These are phyloP conservation scores for Nemophila menziesii DNA, from an alignment of 257 asterid species.

Conservation along the genomic window DNA sequence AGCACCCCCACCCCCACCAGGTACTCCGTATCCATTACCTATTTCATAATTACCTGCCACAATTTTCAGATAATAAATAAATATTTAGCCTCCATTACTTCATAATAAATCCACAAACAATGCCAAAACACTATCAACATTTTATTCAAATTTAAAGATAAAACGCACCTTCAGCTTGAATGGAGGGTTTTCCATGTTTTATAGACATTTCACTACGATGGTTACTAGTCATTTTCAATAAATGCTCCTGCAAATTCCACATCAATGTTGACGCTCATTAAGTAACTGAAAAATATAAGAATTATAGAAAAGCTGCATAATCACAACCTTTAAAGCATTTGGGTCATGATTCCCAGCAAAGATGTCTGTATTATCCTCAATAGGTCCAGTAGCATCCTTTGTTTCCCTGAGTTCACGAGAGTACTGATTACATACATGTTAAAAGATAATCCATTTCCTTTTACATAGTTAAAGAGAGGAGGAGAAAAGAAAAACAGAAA, in stretches of 20 bases:
- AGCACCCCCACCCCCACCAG: constrained; percentile 95
- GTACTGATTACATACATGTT: too few relatives aligned
- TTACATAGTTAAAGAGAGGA: constrained; percentile 2
- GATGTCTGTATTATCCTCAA: constrained; percentile 45
- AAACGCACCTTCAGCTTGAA: constrained; percentile 52
- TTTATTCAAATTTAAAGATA: constrained; percentile 2
- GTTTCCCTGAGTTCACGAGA: constrained; percentile 45
- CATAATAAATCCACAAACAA: neutral
- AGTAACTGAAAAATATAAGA: constrained; percentile 1
- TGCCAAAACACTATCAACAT: neutral
- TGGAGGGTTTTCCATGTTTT: constrained; percentile 63
- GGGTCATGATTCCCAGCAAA: constrained; percentile 72
- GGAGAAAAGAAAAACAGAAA: neutral
- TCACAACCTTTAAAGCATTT: constrained; percentile 66
- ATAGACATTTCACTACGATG: constrained; percentile 67
- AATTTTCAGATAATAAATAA: constrained; percentile 3
- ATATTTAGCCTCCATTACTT: constrained; percentile 6
- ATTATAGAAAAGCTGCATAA: neutral
- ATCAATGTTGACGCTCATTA: constrained; percentile 2
- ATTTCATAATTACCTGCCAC: constrained; percentile 68
- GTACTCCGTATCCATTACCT: constrained; percentile 99
- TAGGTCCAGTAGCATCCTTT: constrained; percentile 27
- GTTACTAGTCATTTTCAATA: constrained; percentile 62
- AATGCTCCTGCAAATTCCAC: constrained; percentile 57
- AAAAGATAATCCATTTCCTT: constrained; percentile 8